A percentile compares a stretch with the other conserved stretches of the same genome.
Evolutionary conservation across 495 filamentous ascomycete species (phyloP).

Genomic region (Oleoguttula mirabilis): DNA sequence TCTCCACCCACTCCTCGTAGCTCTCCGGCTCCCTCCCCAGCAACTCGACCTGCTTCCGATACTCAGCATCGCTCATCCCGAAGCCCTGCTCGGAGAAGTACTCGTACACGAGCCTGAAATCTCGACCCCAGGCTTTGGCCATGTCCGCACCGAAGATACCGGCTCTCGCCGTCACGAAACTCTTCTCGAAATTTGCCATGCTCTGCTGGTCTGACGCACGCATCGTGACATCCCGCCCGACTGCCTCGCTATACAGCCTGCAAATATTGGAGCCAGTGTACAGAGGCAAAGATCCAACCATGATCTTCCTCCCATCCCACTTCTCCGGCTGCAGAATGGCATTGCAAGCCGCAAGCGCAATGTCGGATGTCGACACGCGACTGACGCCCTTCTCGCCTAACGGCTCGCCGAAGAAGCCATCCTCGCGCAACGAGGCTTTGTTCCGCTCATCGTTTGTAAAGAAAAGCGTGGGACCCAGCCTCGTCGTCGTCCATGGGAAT

Average conservation of each 20-base stretch:
- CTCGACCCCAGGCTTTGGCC: neutral
- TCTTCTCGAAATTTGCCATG: neutral
- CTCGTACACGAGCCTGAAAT: slow-evolving; percentile 1
- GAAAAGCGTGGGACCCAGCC: slow-evolving; percentile 4
- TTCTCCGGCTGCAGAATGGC: neutral
- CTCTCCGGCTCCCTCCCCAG: slow-evolving; percentile 5
- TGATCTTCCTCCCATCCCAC: slow-evolving; percentile 2
- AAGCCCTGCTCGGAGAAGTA: neutral
- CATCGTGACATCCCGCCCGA: neutral
- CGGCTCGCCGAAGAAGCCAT: neutral
- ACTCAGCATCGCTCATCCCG: slow-evolving; percentile 3
- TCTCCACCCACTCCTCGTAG: too few species aligned
- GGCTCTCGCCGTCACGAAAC: neutral
- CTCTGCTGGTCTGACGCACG: neutral
- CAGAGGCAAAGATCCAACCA: neutral
- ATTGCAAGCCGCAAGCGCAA: slow-evolving; percentile 3
- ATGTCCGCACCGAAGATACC: neutral
- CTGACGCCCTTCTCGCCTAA: neutral
- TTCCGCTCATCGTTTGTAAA: slow-evolving; percentile 1
- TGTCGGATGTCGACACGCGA: neutral
- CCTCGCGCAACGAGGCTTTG: neutral
- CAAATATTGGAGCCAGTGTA: neutral
- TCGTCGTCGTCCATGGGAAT: neutral
- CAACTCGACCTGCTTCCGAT: slow-evolving; percentile 1
- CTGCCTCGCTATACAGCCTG: neutral